Conservation (phyloP, 805 yeast genomes). For the Kuraishia hungarica region DNA sequence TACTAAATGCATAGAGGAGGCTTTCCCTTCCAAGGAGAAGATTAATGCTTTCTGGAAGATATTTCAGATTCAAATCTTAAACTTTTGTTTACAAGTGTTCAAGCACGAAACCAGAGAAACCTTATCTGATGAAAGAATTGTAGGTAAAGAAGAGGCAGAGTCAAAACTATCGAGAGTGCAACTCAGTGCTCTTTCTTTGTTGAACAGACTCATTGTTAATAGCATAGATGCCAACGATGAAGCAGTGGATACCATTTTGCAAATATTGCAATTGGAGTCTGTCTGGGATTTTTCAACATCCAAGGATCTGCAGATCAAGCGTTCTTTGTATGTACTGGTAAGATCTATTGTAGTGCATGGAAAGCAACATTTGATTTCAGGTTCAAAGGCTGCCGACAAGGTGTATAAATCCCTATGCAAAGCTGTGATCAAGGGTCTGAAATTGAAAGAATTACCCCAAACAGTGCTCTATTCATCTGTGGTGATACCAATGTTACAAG, state of each 20-base stretch:
- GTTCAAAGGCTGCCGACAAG: constrained; percentile 16
- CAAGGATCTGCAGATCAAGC: constrained; percentile 32
- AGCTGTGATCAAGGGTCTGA: constrained; percentile 33
- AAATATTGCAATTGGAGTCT: constrained; percentile 30
- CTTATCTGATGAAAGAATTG: constrained; percentile 67
- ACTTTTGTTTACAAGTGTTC: constrained; percentile 43
- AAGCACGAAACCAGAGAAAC: constrained; percentile 51
- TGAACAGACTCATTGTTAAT: not conserved
- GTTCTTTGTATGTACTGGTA: constrained; percentile 29
- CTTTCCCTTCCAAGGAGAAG: constrained; percentile 52
- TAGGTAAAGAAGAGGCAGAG: constrained; percentile 55
- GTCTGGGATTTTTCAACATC: constrained; percentile 34
- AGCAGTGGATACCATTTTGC: constrained; percentile 13
- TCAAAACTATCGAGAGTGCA: constrained; percentile 52
- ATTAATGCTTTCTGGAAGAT: constrained; percentile 51
- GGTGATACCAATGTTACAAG: constrained; percentile 39
- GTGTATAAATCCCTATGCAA: constrained; percentile 34
- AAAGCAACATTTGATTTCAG: constrained; percentile 2
- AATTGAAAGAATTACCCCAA: constrained; percentile 22
- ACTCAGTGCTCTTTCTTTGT: constrained; percentile 1
- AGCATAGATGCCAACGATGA: constrained; percentile 11
- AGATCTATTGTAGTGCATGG: constrained; percentile 17
- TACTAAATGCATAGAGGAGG: constrained; percentile 31
- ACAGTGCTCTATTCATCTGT: constrained; percentile 35
- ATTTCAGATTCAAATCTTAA: constrained; percentile 47